Conservation (phyloP, 2,329 filamentous ascomycete species). For the Hymenoscyphus fraxineus region DNA sequence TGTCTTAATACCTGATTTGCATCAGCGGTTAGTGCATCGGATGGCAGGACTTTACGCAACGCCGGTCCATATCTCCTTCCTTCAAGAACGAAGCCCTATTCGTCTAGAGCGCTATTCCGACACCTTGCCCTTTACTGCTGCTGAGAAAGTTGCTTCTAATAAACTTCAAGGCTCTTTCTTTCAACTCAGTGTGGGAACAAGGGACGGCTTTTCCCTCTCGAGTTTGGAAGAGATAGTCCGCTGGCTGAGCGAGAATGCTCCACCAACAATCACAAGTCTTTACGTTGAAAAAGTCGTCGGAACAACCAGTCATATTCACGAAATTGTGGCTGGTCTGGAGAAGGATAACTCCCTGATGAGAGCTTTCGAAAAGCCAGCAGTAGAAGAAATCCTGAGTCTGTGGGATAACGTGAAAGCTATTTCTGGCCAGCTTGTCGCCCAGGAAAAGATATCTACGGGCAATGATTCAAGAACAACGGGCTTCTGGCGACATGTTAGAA, state of each 20-base stretch:
- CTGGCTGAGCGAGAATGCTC: constrained; percentile 1
- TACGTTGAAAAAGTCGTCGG: not conserved
- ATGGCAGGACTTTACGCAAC: not conserved
- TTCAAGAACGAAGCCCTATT: not conserved
- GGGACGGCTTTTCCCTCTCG: not conserved
- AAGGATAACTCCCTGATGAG: not conserved
- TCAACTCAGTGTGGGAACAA: not conserved
- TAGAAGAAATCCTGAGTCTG: not conserved
- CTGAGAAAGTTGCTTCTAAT: not conserved
- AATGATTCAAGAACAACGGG: not conserved
- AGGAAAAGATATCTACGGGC: not conserved
- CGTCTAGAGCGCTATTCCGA: not conserved
- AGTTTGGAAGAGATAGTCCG: constrained; percentile 3
- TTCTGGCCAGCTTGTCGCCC: not conserved
- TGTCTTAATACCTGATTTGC: not conserved
- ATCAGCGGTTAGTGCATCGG: not conserved
- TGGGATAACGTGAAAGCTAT: constrained; percentile 4
- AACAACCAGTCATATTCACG: not conserved
- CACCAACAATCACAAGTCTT: not conserved
- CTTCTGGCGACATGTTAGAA: not conserved
- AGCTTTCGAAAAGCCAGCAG: not conserved
- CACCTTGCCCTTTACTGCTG: too few relatives aligned
- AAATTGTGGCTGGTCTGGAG: not conserved
- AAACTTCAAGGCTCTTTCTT: not conserved
- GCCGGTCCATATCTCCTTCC: not conserved